phyloP scores from a whole-genome alignment of 2,329 filamentous ascomycete genomes.

The Colletotrichum tanaceti region DNA sequence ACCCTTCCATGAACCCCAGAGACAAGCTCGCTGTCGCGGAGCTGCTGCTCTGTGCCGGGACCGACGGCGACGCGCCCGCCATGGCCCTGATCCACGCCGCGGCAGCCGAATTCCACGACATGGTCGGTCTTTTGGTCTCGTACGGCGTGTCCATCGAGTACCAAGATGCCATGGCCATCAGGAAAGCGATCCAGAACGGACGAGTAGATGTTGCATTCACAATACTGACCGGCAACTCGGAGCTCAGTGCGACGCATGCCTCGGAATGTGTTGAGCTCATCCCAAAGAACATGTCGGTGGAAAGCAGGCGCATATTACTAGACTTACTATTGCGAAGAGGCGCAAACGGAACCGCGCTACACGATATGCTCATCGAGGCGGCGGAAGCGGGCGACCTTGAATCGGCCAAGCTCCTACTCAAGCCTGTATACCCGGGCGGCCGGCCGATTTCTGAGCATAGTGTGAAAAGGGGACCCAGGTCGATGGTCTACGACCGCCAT shows the following conservation, averaged over 20 bases:
- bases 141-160: conserved; percentile 68
- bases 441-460: conserved; percentile 41
- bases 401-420: conserved; percentile 62
- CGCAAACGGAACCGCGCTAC: conserved; percentile 58
- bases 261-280: conserved; percentile 63
- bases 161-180: conserved; percentile 61
- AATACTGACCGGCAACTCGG: conserved; percentile 58
- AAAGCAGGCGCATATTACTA: conserved; percentile 59
- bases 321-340: conserved; percentile 62
- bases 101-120: conserved; percentile 62
- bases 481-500: conserved; percentile 56
- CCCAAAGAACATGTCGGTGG: conserved; percentile 58
- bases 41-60: conserved; percentile 68
- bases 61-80: conserved; percentile 62
- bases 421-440: conserved; percentile 58
- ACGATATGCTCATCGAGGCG: conserved; percentile 63
- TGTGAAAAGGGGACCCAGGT: conserved; percentile 42
- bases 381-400: conserved; percentile 60
- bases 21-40: conserved; percentile 66
- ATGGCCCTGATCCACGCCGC: conserved; percentile 62
- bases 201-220: conserved; percentile 60
- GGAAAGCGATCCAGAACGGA: conserved; percentile 60
- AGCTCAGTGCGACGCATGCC: conserved; percentile 57
- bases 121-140: conserved; percentile 64
- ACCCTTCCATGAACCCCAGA: conserved; percentile 58